Percentiles rank a stretch among this genome's conserved stretches.
These are phyloP conservation scores for Metschnikowia cerradonensis DNA, from an alignment of 805 yeast genomes.

Conservation along the genomic window DNA sequence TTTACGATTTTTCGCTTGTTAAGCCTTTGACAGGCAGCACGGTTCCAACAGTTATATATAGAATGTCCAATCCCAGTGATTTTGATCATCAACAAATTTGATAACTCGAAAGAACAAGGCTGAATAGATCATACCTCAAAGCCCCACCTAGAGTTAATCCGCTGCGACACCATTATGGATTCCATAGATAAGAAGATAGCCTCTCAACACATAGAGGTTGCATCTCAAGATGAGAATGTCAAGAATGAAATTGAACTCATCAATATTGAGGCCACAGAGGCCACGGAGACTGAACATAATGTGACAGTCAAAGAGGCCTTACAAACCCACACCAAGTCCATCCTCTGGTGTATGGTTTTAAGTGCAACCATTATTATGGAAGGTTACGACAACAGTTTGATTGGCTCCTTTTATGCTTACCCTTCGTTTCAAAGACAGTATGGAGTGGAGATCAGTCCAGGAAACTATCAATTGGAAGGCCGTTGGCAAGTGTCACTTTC, in stretches of 20 bases:
- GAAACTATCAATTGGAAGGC: conserved; percentile 6
- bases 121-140: not conserved
- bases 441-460: conserved; percentile 3
- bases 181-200: not conserved
- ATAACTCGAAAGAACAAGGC: not conserved
- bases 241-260: not conserved
- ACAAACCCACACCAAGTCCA: conserved; percentile 13
- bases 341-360: conserved; percentile 9
- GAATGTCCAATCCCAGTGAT: not conserved
- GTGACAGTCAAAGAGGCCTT: conserved; percentile 11
- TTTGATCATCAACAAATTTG: not conserved
- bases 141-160: not conserved
- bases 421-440: conserved; percentile 9
- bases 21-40: not conserved
- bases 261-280: conserved; percentile 18
- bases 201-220: conserved; percentile 2
- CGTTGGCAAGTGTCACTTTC: conserved; percentile 23
- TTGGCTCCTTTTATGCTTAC: conserved; percentile 10
- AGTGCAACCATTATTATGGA: conserved; percentile 12
- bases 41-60: not conserved
- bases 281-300: conserved; percentile 20
- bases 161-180: not conserved
- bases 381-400: conserved; percentile 13
- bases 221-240: not conserved
- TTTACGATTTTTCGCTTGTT: not conserved